phyloP scores from a whole-genome alignment of 345 rosid genomes.

The Clarkia xantiana region DNA sequence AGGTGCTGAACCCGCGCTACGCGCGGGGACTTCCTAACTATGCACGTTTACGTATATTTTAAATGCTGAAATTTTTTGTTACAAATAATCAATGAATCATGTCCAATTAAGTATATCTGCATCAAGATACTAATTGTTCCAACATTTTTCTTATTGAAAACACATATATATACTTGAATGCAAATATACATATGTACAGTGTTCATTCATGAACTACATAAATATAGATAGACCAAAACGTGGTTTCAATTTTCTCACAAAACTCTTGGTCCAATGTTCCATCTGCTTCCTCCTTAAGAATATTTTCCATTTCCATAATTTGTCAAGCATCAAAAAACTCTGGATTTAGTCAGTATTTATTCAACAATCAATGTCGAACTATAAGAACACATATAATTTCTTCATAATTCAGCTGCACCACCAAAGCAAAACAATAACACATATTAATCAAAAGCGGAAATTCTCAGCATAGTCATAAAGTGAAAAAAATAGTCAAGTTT shows the following conservation, averaged over 20 bases:
- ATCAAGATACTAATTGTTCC: not conserved
- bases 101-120: slow-evolving; percentile 6
- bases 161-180: slow-evolving; percentile 3
- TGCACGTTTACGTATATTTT: too few relatives aligned
- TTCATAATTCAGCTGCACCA: too few relatives aligned
- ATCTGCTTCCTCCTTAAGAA: slow-evolving; percentile 48
- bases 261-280: slow-evolving; percentile 33
- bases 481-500: too few relatives aligned
- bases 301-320: slow-evolving; percentile 63
- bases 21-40: too few relatives aligned
- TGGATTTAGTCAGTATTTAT: not conserved
- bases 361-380: not conserved
- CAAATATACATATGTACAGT: not conserved
- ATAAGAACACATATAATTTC: too few relatives aligned
- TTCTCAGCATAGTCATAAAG: too few relatives aligned
- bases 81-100: too few relatives aligned
- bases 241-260: slow-evolving; percentile 47
- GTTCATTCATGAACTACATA: not conserved
- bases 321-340: slow-evolving; percentile 2
- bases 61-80: too few relatives aligned
- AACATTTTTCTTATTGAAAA: not conserved
- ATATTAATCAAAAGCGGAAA: too few relatives aligned
- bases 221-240: slow-evolving; percentile 31
- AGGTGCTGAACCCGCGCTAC: too few relatives aligned
- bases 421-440: too few relatives aligned